Evolutionary conservation across 768 basidiomycete species (phyloP), one percentile per base, ranked within the genome.

Genomic region (Tubosaeta brunneosetosa): DNA sequence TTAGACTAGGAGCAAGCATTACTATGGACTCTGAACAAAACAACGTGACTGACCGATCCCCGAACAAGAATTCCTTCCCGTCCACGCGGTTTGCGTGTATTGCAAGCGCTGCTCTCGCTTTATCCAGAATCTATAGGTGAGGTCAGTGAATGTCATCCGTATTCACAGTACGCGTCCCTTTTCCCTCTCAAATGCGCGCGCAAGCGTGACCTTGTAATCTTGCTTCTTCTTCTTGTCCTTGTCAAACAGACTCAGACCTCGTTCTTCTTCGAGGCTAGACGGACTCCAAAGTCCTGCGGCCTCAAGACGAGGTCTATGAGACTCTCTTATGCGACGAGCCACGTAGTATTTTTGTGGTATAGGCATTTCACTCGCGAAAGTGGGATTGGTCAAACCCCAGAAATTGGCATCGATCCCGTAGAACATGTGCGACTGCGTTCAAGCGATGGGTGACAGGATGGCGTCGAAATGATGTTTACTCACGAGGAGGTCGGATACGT

Each of bases 271-370:
- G 3, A 62, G 60, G 1, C 62, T 68, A 12, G 73, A 66, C 6
- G 72, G 55, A 58, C 67, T 73, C 88, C 88, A 90, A 22, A 91
- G 63, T 10, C 82, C 86, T 26, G 77, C 77, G 8, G 76, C 76
- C 62, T 86, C 80, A 33, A 92, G 70, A 13, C 86, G 78, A 12
- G 78, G 72, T 49, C 68, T 75, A 57, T 84, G 79, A 16, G 74
- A 64, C 26, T 77, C 73, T 36, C 87, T 79, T 31, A 91, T 76
- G 16, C 88, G 78, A 6, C 66, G 61, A 0, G 88, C 84, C 7
- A 88, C 79, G 61, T 86, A 92, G 63, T 88, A 91, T 9, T 82
- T 77, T 60, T 87, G 86, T 1, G 88, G 89, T 3, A 85, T 50
- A 13, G 81, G 77, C 49, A 86, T 81, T 58, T 83, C 66, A 6